A percentile compares a stretch with the other conserved stretches of the same genome.
Evolutionary conservation across 768 basidiomycete species (phyloP).

Genomic region (Porphyrellus cyaneotinctus): DNA sequence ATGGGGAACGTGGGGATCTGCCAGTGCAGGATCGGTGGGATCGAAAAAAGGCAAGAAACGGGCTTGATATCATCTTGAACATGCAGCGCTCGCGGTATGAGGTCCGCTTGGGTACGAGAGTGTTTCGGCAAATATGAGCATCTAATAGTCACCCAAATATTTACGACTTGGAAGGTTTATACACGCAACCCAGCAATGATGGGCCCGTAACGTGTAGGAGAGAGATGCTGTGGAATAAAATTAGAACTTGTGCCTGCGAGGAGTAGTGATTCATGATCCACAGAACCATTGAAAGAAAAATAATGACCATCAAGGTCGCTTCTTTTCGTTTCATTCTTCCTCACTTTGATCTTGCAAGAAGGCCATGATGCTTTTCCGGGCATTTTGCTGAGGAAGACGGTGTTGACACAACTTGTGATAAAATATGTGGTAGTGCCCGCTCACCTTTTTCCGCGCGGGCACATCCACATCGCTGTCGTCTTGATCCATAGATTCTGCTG

Average conservation of each 20-base stretch:
- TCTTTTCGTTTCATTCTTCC: constrained; percentile 35
- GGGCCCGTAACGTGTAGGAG: neutral
- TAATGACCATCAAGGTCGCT: neutral
- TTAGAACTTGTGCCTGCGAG: neutral
- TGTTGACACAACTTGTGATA: neutral
- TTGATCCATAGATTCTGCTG: constrained; percentile 31
- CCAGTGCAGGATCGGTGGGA: too few species aligned
- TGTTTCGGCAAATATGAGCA: neutral
- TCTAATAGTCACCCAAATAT: neutral
- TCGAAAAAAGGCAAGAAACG: too few species aligned
- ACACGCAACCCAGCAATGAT: neutral
- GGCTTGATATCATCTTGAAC: too few species aligned
- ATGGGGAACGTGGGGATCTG: too few species aligned
- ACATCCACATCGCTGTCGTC: constrained; percentile 30
- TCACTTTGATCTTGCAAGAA: constrained; percentile 74
- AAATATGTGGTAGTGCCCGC: constrained; percentile 3
- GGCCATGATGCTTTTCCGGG: constrained; percentile 60
- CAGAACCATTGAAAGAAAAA: neutral
- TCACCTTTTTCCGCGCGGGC: constrained; percentile 43
- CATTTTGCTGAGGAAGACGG: constrained; percentile 35
- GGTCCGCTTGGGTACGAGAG: neutral
- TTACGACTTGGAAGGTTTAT: neutral
- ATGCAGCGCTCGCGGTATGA: too few species aligned
- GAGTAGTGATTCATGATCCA: neutral
- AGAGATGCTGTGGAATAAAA: neutral